Base-by-base conservation (phyloP, 352 stramenopile species). In the Phytophthora fragariaefolia region DNA sequence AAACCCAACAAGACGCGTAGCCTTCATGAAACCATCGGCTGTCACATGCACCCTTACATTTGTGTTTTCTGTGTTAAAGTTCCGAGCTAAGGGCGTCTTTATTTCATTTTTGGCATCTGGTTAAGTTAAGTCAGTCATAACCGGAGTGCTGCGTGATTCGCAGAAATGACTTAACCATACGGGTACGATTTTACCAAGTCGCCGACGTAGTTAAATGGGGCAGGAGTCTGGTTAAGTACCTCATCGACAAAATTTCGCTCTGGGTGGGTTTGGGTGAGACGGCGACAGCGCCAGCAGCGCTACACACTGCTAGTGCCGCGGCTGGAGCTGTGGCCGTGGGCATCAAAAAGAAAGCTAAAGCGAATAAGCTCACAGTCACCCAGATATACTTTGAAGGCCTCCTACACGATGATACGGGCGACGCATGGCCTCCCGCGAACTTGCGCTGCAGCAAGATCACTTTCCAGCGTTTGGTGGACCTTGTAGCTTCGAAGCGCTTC, bases 121-220 rank as follows among this genome's bases (percentile, higher is more conserved):
- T 32, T 32, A 32, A 32, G 27, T 32, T 32, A 32, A 32, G 27
- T 32, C 27, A 32, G 27, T 8, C 27, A 32, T 32, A 32, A 32
- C 27, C 27, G 27, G n/a, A n/a, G n/a, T n/a, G n/a, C n/a, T 32
- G 27, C 27, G 8, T 32, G 27, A 23, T 48, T 48, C 15, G 40
- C 18, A 48, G 40, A 48, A 48, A 48, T 48, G 17, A 48, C 40
- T 48, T 48, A 48, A 8, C 40, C 12, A 20, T 48, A 48, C 12
- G 40, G 40, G 40, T 48, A 48, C 40, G 17, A 48, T 48, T 27
- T 48, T 48, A 48, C 40, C 40, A 48, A n/a, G 40, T 48, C 40
- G 40, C 40, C 18, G 40, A 48, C 40, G 17, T 48, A 48, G 40
- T 48, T 48, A 48, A 48, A 48, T 48, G 9, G 18, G 40, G 15